Base-by-base conservation (phyloP, 2,329 filamentous ascomycete species). In the Colletotrichum zoysiae region DNA sequence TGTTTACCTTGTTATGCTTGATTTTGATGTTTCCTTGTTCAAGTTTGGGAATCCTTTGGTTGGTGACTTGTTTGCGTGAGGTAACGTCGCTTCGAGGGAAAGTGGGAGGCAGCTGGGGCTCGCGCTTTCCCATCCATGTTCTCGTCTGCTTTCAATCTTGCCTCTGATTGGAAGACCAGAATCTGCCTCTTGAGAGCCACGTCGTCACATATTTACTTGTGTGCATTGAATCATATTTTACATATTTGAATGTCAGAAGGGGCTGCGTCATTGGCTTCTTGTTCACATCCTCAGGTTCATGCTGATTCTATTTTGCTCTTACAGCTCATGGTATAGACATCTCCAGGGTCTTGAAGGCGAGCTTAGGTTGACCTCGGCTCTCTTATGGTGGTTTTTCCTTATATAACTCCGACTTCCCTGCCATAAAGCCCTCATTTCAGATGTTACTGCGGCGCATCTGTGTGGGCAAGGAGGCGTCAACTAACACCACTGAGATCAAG, bases 251-350 rank as follows among this genome's bases (percentile, higher is more conserved):
- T 23, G 8, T 23, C 12, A 9, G n/a, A 12, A 3, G 4, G 14
- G 20, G 11, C n/a, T 23, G n/a, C 2, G 11, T 9, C 1, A 12
- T 9, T 48, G 1, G 20, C 5, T 12, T 9, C 46, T n/a, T 12
- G n/a, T 12, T 48, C n/a, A 20, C 20, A 23, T 5, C 5, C 8
- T 48, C 9, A 23, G 23, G 11, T 11, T 2, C 1, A 23, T 23
- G 46, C 8, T 9, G 20, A 23, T 23, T 48, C 20, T 48, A 23
- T 9, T 23, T 23, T 48, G 20, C 46, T 12, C 44, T 46, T 9
- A 8, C 11, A 7, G 2, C 11, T n/a, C 44, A 1, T n/a, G 7
- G 7, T 7, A 20, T 9, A 9, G 7, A 9, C 11, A n/a, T 0
- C 44, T 11, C 8, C 3, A 9, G 3, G 44, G 20, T 46, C 20